Conservation (phyloP, 192 early-diverging fungal genomes). For the Podila clonocystis region DNA sequence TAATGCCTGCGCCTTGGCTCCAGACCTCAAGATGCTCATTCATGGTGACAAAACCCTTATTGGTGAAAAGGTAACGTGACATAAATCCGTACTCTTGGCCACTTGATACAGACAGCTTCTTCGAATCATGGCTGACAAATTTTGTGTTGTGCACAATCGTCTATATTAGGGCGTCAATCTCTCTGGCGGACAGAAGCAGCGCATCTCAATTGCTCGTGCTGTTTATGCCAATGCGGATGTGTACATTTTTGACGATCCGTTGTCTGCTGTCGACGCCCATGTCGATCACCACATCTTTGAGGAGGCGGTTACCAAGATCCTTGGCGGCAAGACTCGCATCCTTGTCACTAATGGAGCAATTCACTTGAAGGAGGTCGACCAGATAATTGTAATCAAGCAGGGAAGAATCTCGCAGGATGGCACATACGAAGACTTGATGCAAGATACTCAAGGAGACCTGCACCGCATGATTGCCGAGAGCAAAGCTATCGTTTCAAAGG, state of each 20-base stretch:
- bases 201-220: conserved; percentile 71
- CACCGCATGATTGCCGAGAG: conserved; percentile 63
- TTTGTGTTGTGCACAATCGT: not conserved
- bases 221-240: conserved; percentile 88
- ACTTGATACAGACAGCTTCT: not conserved
- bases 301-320: conserved; percentile 49
- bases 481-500: not conserved
- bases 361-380: conserved; percentile 72
- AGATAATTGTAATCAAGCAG: conserved; percentile 75
- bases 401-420: conserved; percentile 77
- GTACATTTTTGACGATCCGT: conserved; percentile 60
- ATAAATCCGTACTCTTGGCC: not conserved
- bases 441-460: conserved; percentile 60
- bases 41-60: conserved; percentile 93
- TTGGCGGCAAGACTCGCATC: conserved; percentile 79
- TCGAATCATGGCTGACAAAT: not conserved
- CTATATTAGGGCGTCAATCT: conserved; percentile 78
- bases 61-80: conserved; percentile 72
- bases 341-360: conserved; percentile 85
- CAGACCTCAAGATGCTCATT: conserved; percentile 85
- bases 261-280: conserved; percentile 73
- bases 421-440: conserved; percentile 69
- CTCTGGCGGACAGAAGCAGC: conserved; percentile 92
- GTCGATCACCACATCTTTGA: conserved; percentile 63
- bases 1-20: conserved; percentile 83